These are phyloP conservation scores for Geosmithia putterillii DNA, from an alignment of 2,329 filamentous ascomycete species.

Conservation along the genomic window DNA sequence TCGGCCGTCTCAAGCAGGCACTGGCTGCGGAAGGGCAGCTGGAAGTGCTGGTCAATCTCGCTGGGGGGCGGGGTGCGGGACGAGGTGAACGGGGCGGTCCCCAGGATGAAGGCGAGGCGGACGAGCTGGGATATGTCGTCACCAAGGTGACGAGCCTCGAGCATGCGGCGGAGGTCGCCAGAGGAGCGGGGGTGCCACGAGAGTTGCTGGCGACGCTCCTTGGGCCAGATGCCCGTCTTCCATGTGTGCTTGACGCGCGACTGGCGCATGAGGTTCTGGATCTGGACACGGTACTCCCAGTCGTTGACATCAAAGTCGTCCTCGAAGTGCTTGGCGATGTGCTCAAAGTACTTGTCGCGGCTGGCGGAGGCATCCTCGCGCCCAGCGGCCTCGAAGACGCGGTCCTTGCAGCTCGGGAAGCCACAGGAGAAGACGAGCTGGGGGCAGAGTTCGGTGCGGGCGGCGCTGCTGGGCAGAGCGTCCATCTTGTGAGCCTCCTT, in stretches of 20 bases:
- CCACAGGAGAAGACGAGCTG: conserved; percentile 32
- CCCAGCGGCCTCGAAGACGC: conserved; percentile 25
- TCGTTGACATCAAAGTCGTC: conserved; percentile 26
- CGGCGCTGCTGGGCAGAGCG: conserved; percentile 25
- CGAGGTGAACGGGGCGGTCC: conserved; percentile 24
- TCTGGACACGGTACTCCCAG: conserved; percentile 29
- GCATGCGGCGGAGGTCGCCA: conserved; percentile 29
- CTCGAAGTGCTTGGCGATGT: conserved; percentile 33
- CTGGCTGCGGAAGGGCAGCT: conserved; percentile 21
- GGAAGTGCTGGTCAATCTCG: conserved; percentile 25
- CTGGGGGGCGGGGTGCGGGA: conserved; percentile 21
- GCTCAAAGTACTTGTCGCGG: conserved; percentile 32
- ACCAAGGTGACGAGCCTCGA: conserved; percentile 29
- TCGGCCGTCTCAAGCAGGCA: conserved; percentile 19
- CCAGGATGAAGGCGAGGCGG: conserved; percentile 28
- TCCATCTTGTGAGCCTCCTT: conserved; percentile 29
- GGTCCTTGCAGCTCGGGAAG: conserved; percentile 27
- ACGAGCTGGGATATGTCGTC: conserved; percentile 27
- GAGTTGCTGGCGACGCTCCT: conserved; percentile 26
- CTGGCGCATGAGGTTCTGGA: conserved; percentile 31
- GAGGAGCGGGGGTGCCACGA: conserved; percentile 27
- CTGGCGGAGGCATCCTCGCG: conserved; percentile 21
- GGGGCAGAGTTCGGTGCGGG: conserved; percentile 26
- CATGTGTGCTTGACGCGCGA: conserved; percentile 27
- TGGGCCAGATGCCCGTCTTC: conserved; percentile 33